A percentile compares a stretch with the other conserved stretches of the same genome.
Evolutionary conservation across 2,329 filamentous ascomycete species (phyloP).

Genomic region (Apiospora arundinis): DNA sequence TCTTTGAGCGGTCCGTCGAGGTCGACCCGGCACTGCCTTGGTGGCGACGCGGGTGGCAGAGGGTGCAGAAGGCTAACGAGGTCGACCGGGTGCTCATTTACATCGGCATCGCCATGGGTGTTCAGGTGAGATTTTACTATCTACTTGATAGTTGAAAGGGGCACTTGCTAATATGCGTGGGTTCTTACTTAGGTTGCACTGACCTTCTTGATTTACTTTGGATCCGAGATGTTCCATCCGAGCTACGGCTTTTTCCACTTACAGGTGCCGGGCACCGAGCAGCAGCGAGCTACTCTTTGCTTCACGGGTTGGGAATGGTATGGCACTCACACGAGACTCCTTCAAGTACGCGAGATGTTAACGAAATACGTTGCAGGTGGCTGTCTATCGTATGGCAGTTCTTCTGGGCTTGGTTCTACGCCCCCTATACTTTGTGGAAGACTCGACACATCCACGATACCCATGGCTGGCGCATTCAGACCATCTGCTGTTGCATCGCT

Average conservation of each 20-base stretch:
- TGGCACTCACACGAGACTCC: background rate
- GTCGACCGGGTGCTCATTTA: slow-evolving; percentile 55
- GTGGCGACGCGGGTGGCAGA: slow-evolving; percentile 39
- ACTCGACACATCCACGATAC: slow-evolving; percentile 67
- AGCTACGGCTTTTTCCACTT: slow-evolving; percentile 67
- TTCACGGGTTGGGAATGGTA: slow-evolving; percentile 69
- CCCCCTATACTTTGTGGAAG: slow-evolving; percentile 66
- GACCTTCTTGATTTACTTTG: slow-evolving; percentile 64
- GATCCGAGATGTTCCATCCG: slow-evolving; percentile 69
- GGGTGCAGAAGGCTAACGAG: slow-evolving; percentile 46
- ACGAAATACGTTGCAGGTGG: slow-evolving; percentile 49
- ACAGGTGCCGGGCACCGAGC: slow-evolving; percentile 61
- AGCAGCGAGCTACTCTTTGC: slow-evolving; percentile 52
- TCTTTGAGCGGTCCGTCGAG: slow-evolving; percentile 31
- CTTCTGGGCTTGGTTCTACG: slow-evolving; percentile 67
- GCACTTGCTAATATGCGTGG: no score
- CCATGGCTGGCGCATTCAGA: slow-evolving; percentile 71
- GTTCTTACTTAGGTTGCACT: slow-evolving; percentile 56
- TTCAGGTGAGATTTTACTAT: slow-evolving; percentile 39
- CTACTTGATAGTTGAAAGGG: no score
- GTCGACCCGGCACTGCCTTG: slow-evolving; percentile 10
- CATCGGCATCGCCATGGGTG: slow-evolving; percentile 59
- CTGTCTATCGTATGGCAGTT: slow-evolving; percentile 70
- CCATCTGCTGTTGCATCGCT: slow-evolving; percentile 57
- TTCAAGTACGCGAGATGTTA: background rate